Conservation (phyloP, 2,329 filamentous ascomycete genomes). For the Geosmithia flava region DNA sequence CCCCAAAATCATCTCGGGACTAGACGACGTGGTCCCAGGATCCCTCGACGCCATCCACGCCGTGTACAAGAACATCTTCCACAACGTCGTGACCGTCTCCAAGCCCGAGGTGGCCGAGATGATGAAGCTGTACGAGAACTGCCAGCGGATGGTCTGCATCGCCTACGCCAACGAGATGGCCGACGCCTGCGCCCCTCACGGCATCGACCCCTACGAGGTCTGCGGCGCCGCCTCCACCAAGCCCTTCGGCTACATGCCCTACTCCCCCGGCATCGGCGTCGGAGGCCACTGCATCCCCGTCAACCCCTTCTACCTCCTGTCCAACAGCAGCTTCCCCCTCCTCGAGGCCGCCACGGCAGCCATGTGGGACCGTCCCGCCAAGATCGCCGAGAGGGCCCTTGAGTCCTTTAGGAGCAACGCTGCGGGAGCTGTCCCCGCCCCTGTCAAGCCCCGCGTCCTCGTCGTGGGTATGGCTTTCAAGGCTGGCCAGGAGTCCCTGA, state of each 20-base stretch:
- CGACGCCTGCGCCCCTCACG: constrained; percentile 31
- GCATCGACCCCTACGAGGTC: constrained; percentile 38
- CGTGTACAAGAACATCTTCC: constrained; percentile 34
- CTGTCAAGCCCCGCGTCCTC: constrained; percentile 13
- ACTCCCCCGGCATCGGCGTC: constrained; percentile 33
- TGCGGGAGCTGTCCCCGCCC: too few relatives aligned
- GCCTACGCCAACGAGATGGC: constrained; percentile 46
- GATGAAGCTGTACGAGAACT: constrained; percentile 47
- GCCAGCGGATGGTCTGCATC: constrained; percentile 41
- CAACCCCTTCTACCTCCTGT: constrained; percentile 40
- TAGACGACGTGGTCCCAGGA: constrained; percentile 30
- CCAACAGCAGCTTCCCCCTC: constrained; percentile 32
- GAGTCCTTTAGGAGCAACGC: not conserved
- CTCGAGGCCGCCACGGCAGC: constrained; percentile 27
- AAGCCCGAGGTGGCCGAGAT: constrained; percentile 43
- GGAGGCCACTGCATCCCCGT: constrained; percentile 45
- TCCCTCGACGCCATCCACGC: constrained; percentile 28
- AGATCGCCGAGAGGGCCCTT: constrained; percentile 2
- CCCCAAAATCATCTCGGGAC: constrained; percentile 40
- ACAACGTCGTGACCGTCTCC: constrained; percentile 33
- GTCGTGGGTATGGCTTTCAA: constrained; percentile 39
- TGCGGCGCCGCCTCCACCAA: constrained; percentile 34
- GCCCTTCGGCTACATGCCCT: constrained; percentile 38
- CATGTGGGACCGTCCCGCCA: constrained; percentile 26
- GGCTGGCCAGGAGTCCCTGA: constrained; percentile 30